A percentile compares a stretch with the other conserved stretches of the same genome.
Evolutionary conservation across 1,284 basidiomycete genomes (phyloP).

Genomic region (Schizophyllum amplum): DNA sequence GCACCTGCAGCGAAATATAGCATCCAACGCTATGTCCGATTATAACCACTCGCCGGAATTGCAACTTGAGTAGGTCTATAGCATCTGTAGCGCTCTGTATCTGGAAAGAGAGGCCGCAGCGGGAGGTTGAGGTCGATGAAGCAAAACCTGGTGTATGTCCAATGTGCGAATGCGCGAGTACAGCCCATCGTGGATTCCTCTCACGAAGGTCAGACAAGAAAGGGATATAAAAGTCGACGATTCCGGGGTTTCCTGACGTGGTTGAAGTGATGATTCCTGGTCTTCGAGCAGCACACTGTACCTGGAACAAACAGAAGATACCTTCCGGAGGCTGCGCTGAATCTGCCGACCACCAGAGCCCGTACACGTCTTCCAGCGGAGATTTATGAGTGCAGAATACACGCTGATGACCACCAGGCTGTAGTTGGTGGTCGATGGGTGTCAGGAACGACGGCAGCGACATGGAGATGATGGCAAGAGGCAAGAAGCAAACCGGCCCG

Average conservation of each 20-base stretch:
- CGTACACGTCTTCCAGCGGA: conserved; percentile 33
- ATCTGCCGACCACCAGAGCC: conserved; percentile 45
- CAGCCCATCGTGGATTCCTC: conserved; percentile 30
- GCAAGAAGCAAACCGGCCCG: neutral
- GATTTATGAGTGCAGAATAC: conserved; percentile 30
- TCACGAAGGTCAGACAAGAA: conserved; percentile 42
- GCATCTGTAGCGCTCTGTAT: conserved; percentile 40
- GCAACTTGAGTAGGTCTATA: conserved; percentile 32
- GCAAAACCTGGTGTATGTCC: conserved; percentile 37
- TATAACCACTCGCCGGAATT: conserved; percentile 36
- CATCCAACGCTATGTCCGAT: conserved; percentile 54
- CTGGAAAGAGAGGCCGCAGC: conserved; percentile 33
- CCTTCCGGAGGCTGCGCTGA: conserved; percentile 19
- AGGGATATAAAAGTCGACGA: conserved; percentile 48
- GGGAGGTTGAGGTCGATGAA: conserved; percentile 10
- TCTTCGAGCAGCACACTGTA: conserved; percentile 12
- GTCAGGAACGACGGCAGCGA: conserved; percentile 9
- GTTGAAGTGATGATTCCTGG: neutral
- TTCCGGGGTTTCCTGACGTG: conserved; percentile 51
- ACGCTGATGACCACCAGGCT: conserved; percentile 18
- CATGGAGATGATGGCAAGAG: neutral
- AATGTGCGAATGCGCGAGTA: conserved; percentile 46
- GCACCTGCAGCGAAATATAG: conserved; percentile 52
- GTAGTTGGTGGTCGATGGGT: conserved; percentile 2
- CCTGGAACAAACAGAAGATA: conserved; percentile 53